Evolutionary conservation across 164 flowering plant genomes (phyloP), one percentile per base, ranked within the genome.

Genomic region (Warburgia ugandensis): DNA sequence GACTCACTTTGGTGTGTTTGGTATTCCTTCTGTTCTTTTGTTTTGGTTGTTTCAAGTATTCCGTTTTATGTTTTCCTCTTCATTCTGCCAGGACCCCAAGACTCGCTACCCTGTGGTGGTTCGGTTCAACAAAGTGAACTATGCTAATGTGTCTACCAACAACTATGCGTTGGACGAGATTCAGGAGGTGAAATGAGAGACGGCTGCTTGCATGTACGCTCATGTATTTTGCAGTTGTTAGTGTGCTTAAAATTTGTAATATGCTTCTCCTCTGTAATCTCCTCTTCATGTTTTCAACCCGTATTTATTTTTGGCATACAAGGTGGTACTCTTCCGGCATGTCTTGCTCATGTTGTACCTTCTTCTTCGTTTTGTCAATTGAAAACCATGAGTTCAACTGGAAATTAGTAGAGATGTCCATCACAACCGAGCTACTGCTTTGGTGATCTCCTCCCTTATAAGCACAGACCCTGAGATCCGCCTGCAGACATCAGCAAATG

Each of bases 121-220:
- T 56, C 62, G 98, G 50, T 87, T 92, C 79, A 69, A 64, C 75
- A 87, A 92, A 58, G 95, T 92, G 42, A 92, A 92, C 41, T 92
- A 92, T 29, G 94, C 94, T 3, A 80, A 79, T 64, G 84, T 87
- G 30, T 87, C 98, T 0, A 92, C 98, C 38, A 92, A 88, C 82
- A 92, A 92, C 84, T 85, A 80, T 29, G 96, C 96, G 1, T 70
- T 92, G 83, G 96, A 92, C 56, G 98, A 92, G 77, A 74, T 92
- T 40, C 67, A 72, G 57, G 91, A 83, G 70, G 80, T 90, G 49
- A 63, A 68, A 45, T 82, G 72, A 86, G 63, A 29, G 5, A 29
- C 11, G 21, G n/a, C 23, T 30, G 14, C 10, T 7, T 9, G 11
- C n/a, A 6, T n/a, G n/a, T n/a, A n/a, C n/a, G n/a, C n/a, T n/a